Percentiles rank a stretch among this genome's conserved stretches.
These are phyloP conservation scores for Pestalotiopsis fici DNA, from an alignment of 2,329 filamentous ascomycete species.

Conservation along the genomic window DNA sequence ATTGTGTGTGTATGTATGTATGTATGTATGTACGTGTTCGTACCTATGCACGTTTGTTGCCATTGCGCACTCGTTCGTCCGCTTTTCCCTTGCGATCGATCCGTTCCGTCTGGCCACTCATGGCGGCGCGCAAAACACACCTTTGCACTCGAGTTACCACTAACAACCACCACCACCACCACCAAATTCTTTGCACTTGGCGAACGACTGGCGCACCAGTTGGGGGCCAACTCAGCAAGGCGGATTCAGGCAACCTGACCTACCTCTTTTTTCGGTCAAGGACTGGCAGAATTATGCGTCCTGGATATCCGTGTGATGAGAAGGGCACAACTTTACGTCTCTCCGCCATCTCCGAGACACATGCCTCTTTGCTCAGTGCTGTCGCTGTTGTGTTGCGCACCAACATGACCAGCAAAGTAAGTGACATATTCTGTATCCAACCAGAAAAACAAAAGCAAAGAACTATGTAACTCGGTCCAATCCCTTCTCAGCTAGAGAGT, in stretches of 20 bases:
- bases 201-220: slow-evolving; percentile 8
- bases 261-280: slow-evolving; percentile 3
- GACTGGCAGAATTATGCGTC: neutral
- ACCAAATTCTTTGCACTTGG: neutral
- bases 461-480: neutral
- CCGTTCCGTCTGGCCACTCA: neutral
- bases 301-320: neutral
- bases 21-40: too few species aligned
- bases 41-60: neutral
- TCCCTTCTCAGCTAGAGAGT: neutral
- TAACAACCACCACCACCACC: neutral
- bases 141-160: neutral
- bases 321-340: neutral
- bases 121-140: neutral
- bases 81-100: neutral
- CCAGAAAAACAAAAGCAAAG: neutral
- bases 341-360: neutral
- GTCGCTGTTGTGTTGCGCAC: neutral
- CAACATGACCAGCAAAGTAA: neutral
- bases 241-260: slow-evolving; percentile 5
- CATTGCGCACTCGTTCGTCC: neutral
- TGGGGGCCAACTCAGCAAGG: slow-evolving; percentile 6
- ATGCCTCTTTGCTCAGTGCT: too few species aligned
- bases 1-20: too few species aligned
- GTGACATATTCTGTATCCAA: neutral